Conservation (phyloP, 768 basidiomycete genomes). For the Amanita thiersii region DNA sequence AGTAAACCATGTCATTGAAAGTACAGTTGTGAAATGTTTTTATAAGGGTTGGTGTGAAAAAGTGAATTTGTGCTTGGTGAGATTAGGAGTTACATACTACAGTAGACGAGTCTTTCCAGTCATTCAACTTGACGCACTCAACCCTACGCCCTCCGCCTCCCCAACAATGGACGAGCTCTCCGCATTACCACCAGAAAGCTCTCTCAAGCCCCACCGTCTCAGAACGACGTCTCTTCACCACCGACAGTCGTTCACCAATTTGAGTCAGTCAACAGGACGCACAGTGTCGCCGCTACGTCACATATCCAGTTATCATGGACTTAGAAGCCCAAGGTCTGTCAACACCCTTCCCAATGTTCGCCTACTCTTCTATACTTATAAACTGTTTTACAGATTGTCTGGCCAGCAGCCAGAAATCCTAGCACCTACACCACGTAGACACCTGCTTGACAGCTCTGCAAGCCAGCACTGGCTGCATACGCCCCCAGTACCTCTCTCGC, state of each 20-base stretch:
- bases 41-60: too few species aligned
- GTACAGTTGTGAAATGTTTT: too few species aligned
- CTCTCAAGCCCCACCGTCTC: slow-evolving; percentile 20
- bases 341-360: neutral
- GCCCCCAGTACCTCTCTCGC: slow-evolving; percentile 29
- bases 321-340: neutral
- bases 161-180: slow-evolving; percentile 30
- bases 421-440: slow-evolving; percentile 59
- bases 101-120: neutral
- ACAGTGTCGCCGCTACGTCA: slow-evolving; percentile 7
- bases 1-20: too few species aligned
- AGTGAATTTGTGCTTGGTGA: too few species aligned
- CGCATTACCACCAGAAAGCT: slow-evolving; percentile 27
- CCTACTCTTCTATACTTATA: neutral
- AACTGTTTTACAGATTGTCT: neutral
- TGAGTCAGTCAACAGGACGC: slow-evolving; percentile 18
- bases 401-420: slow-evolving; percentile 28
- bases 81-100: too few species aligned
- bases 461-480: slow-evolving; percentile 55
- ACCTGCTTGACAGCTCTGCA: slow-evolving; percentile 51
- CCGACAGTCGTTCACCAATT: slow-evolving; percentile 19
- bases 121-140: neutral
- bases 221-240: slow-evolving; percentile 24
- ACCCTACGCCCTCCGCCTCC: too few species aligned
- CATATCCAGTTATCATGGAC: neutral